Evolutionary conservation across 345 rosid genomes (phyloP), one percentile per base, ranked within the genome.

Genomic region (Pugionium dolabratum): DNA sequence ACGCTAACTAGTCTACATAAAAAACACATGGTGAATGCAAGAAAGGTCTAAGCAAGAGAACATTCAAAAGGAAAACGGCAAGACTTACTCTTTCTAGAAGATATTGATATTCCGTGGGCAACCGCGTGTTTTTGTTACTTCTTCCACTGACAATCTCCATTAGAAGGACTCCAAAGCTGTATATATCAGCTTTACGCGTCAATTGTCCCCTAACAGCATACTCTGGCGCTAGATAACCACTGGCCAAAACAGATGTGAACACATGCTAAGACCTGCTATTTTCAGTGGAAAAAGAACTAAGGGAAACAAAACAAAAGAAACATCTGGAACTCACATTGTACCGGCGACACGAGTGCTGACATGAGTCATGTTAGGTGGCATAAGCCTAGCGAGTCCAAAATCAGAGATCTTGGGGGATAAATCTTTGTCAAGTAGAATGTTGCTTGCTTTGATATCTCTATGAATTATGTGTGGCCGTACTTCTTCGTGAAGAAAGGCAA

Each of bases 261-360:
- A 39, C 46, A 63, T 40, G 34, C 54, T 48, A 60, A 60, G 28
- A 54, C 69, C 49, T 67, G 28, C 31, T 48, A 0, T 33, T 54
- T 41, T 11, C 27, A 41, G 41, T 3, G 8, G 10, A 28, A 33
- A 11, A 6, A 10, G 18, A 18, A 18, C 18, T 18, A 18, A 3
- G 41, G 5, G 2, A 5, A 11, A n/a, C 37, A 9, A 9, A 45
- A 43, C 7, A 39, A 39, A 1, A 10, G 62, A 31, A 66, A 41
- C 57, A 39, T 5, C 48, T 9, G 44, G 34, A 70, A 80, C 95
- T 92, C 72, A 92, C 98, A 87, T 77, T 76, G 98, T 92, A 43
- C 99, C 99, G 4, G 99, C 97, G 9, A 94, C 99, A 30, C 97
- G 91, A 36, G 99, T 94, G 72, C 97, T 94, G 69, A 94, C 94